Evolutionary conservation across 257 asterid species (phyloP), one percentile per base, ranked within the genome.

Genomic region (Gentiana macrophylla): DNA sequence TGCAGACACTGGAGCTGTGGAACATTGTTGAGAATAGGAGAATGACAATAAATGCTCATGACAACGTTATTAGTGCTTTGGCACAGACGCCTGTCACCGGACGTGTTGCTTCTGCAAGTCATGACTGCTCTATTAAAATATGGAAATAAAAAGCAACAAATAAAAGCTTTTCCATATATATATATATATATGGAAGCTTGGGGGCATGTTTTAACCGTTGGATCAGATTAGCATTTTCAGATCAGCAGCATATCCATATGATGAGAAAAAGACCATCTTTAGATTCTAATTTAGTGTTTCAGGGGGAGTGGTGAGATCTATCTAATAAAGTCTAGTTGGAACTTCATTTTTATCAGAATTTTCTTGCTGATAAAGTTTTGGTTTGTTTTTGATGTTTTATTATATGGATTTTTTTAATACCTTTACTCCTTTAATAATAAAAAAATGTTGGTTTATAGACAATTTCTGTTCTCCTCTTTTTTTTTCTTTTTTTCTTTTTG

Each of bases 71-170:
- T 44, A 84, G 94, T 52, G 86, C 95, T 37, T 66, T 91, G 76
- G 96, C 94, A 0, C 95, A 84, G 71, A 86, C 98, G 10, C 82
- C 94, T 24, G 75, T 69, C 12, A 83, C 94, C 0, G 96, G 96
- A 65, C 80, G 76, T 95, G 95, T 91, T 13, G 96, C 96, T 6
- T 86, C 96, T 32, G 98, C 94, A 46, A 86, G 98, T 77, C 98
- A 91, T 15, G 96, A 91, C 76, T 84, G 89, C 55, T 83, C 94
- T 0, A 84, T 91, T 36, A 91, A 91, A 87, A 67, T 87, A 49
- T 91, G 98, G 98, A 91, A 91, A 79, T 89, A 70, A 79, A 49
- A 12, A 12, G 49, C 24, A 24, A 1, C 24, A 24, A 24, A 0
- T 24, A 24, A 24, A 24, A 24, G 24, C 24, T 24, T 24, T 24